Evolutionary conservation across 2,329 filamentous ascomycete genomes (phyloP), one percentile per base, ranked within the genome.

Genomic region (Parastagonospora avenae): DNA sequence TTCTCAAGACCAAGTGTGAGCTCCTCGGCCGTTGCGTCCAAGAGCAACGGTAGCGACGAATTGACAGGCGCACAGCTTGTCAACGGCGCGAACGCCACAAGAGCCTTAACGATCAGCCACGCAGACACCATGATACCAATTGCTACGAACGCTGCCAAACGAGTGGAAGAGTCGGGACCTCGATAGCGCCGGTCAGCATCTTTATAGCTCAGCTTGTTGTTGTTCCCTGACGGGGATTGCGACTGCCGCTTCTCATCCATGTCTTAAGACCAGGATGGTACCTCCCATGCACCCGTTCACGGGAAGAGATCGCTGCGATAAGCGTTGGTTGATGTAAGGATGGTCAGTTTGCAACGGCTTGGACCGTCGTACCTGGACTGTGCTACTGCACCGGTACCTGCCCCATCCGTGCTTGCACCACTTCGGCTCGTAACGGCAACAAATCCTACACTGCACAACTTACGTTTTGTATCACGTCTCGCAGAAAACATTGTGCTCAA

Each of bases 1-100:
- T 68, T 68, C 38, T 79, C 74, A 8, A 85, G 68, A 2, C 82
- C 83, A 35, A 67, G 61, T 24, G 74, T 68, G 16, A 85, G 71
- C 19, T 84, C 77, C 38, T 84, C 81, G 2, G 76, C 73, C 0
- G 79, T 80, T 10, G 77, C 82, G 58, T 84, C 76, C 14, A 82
- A 71, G 28, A 86, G 68, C 7, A 58, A 60, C 5, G 78, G 77
- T 5, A 64, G 43, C n/a, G 44, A 12, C 7, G 47, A 33, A 4
- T 40, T 52, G 4, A 53, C 45, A 52, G 57, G 59, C 16, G 58
- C 60, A 28, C 42, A 50, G 11, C 16, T 54, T 15, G 49, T 50
- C 29, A 65, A 39, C 8, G 60, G 63, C 48, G 57, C 57, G 43
- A 65, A 54, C n/a, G 52, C 53, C 38, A 60, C 55, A 30, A 63